Evolutionary conservation across 1,139 yeast species (phyloP), one percentile per base, ranked within the genome.

Genomic region (Martiniozyma asiatica): DNA sequence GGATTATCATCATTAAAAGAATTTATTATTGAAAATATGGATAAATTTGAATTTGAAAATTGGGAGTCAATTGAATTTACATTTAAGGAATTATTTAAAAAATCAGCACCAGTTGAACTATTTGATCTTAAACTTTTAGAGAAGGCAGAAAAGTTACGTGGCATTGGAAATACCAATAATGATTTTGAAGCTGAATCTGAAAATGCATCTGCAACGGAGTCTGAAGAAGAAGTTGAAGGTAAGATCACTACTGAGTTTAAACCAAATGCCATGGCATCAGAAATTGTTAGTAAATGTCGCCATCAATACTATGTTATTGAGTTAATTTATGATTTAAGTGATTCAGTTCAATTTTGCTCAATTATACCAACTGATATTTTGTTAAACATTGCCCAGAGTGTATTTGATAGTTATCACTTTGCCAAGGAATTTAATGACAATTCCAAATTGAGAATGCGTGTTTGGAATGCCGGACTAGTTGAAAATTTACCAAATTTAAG

Each of bases 401-500:
- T 89, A 38, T 66, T 71, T 39, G 60, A 61, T 29, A 80, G 95
- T 37, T 87, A 82, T 57, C 61, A 66, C 35, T 89, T 92, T 58
- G 82, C 98, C 5, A 72, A 78, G 43, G 71, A 66, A 36, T 92
- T 92, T 62, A 92, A 92, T 52, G 89, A 77, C 39, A 85, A 92
- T 54, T 78, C 80, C 50, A 89, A 84, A 35, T 62, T 89, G 41
- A 64, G 99, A 41, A 79, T 81, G 14, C 63, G 93, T 40, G 62
- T 92, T 29, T 87, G 93, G 77, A 81, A 84, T 48, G 84, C 92
- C 8, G 95, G 96, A 2, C 76, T 85, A 22, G 89, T 87, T 58
- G 94, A 84, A 47, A 79, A 89, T 49, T 65, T 87, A 38, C 98
- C 99, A 14, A 92, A 89, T 48, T 60, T 92, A 43, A 61, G 87